Evolutionary conservation across 441 rosid genomes (phyloP), one percentile per base, ranked within the genome.

Genomic region (Hypseocharis bilobata): DNA sequence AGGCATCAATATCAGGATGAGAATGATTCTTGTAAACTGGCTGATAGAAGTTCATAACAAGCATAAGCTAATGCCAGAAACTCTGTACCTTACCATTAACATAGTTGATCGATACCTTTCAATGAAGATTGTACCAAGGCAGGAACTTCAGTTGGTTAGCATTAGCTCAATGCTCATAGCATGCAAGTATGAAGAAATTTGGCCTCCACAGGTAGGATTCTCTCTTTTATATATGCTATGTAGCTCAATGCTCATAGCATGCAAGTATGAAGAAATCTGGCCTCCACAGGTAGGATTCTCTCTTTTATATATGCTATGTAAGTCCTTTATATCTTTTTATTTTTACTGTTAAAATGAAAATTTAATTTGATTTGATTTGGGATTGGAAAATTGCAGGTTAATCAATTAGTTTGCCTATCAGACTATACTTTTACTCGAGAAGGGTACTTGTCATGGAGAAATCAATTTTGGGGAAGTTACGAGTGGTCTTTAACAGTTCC

Each of bases 191-290:
- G 88, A 86, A 79, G 91, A 84, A 64, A 80, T 82, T 44, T 86
- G 85, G 88, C 82, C 88, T 5, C 91, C 86, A 16, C 79, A 78
- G 85, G 84, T 77, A 64, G 13, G 55, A 2, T 27, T 55, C 34
- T 19, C 55, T 14, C 45, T n/a, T 74, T 42, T 36, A 22, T 5
- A 16, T 25, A 7, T 28, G 23, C 17, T 34, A 25, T 10, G 7
- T 28, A 76, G 87, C 60, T 83, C 88, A 0, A 72, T 83, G 84
- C 86, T 84, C 17, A 81, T 83, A 6, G 88, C 88, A 67, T 84
- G 85, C 62, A 86, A 86, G 62, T 84, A 84, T 55, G 88, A 86
- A 79, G 91, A 84, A 64, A 80, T 82, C 36, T 86, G 85, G 88
- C 82, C 88, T 5, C 91, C 86, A 16, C 79, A 78, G 85, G 84